A percentile compares a stretch with the other conserved stretches of the same genome.
phyloP scores from a whole-genome alignment of 2,329 filamentous ascomycete species.

The Colletotrichum gloeosporioides region DNA sequence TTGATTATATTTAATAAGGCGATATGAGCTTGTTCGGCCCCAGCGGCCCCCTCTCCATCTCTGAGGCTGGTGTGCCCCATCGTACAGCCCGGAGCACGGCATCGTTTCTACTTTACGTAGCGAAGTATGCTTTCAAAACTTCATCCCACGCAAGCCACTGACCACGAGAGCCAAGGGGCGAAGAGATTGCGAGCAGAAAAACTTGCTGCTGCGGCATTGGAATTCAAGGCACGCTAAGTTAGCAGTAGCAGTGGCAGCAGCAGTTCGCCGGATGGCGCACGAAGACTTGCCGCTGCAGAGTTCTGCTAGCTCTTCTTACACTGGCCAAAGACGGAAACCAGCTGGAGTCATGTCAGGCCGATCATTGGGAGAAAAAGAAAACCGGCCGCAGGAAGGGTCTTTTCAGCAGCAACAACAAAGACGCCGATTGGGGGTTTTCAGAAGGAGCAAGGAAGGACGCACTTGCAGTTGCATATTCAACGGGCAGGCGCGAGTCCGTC shows the following conservation, averaged over 20 bases:
- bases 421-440: neutral
- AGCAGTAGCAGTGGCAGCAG: neutral
- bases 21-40: neutral
- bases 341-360: slow-evolving; percentile 6
- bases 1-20: neutral
- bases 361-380: slow-evolving; percentile 12
- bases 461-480: neutral
- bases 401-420: neutral
- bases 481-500: neutral
- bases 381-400: neutral
- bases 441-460: neutral
- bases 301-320: neutral
- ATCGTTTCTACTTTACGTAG: neutral
- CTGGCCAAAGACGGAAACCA: neutral
- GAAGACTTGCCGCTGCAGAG: neutral
- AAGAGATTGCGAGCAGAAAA: neutral
- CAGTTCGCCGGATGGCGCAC: neutral
- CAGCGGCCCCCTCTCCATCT: neutral
- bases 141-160: neutral
- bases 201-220: neutral
- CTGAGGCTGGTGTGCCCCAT: neutral
- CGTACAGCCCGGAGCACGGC: neutral
- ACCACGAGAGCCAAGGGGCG: neutral
- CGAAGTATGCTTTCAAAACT: neutral
- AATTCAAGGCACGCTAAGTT: neutral